These are phyloP conservation scores for Serpula lacrymans DNA, from an alignment of 768 basidiomycete genomes.

Conservation along the genomic window DNA sequence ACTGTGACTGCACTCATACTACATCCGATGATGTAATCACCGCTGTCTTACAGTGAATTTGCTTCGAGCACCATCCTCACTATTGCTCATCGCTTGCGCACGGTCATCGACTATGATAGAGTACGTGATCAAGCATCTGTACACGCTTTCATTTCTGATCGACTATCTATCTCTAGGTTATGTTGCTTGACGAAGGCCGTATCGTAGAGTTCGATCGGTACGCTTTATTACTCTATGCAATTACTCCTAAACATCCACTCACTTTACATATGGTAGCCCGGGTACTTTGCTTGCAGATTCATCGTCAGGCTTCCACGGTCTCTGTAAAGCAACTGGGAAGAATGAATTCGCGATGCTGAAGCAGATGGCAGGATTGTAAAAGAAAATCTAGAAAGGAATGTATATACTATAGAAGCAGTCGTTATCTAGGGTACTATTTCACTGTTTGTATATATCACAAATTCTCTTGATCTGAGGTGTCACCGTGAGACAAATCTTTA, in stretches of 20 bases:
- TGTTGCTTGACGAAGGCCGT: slow-evolving; percentile 74
- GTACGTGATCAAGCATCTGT: slow-evolving; percentile 37
- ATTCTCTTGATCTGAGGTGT: too few species aligned
- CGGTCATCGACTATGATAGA: slow-evolving; percentile 82
- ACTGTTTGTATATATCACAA: too few species aligned
- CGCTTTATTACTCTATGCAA: slow-evolving; percentile 9
- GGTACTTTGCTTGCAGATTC: slow-evolving; percentile 50
- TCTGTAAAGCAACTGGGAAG: slow-evolving; percentile 74
- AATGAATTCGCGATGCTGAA: slow-evolving; percentile 67
- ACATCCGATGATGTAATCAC: not conserved
- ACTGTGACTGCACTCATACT: not conserved
- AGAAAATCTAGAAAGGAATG: not conserved
- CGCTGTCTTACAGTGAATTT: slow-evolving; percentile 51
- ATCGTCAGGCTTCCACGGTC: slow-evolving; percentile 56
- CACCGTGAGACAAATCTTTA: too few species aligned
- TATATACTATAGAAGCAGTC: too few species aligned
- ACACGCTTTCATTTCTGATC: slow-evolving; percentile 10
- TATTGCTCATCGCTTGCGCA: slow-evolving; percentile 76
- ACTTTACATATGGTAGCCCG: slow-evolving; percentile 42
- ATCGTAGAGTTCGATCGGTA: slow-evolving; percentile 74
- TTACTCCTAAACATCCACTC: not conserved
- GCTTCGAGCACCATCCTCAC: slow-evolving; percentile 79
- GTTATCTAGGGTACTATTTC: too few species aligned
- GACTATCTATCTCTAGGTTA: slow-evolving; percentile 42
- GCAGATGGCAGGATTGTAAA: slow-evolving; percentile 51